Base-by-base conservation (phyloP, 331 rosid genomes). In the Dryas integrifolia region DNA sequence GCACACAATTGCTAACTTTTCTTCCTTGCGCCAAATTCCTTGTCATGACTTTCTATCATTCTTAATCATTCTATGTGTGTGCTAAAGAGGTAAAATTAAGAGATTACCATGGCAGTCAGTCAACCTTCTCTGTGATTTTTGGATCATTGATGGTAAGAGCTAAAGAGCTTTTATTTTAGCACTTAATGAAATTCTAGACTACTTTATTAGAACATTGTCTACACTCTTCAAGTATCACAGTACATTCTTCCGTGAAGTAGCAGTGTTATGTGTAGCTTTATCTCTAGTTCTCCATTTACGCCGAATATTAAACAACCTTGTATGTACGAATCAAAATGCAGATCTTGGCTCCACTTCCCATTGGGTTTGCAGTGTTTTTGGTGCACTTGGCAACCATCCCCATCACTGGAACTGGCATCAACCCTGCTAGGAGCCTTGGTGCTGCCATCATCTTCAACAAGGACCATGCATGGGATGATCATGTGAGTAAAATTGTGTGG, bases 311-410 rank as follows among this genome's bases (percentile, higher is more conserved):
- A 64, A 18, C 72, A 0, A 10, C 5, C 38, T 11, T 10, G 1
- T 43, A 26, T 50, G 24, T 70, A 26, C 15, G 14, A 47, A 15
- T 46, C 7, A 4, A 45, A 41, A 38, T 65, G 75, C 82, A 82
- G 86, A 65, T 82, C 61, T 74, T 82, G 83, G 86, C 86, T 4
- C 86, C 86, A 24, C 82, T 82, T 6, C 82, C 86, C 3, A 81
- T 81, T 48, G 85, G 85, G 21, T 81, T 81, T 43, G 85, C 85
- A 7, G 85, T 81, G 65, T 77, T 81, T 35, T 48, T 81, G 73
- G 85, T 81, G 41, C 82, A 77, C 75, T 68, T 81, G 79, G 85
- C 85, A 35, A 81, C 85, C 70, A 81, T 81, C 16, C 85, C 85
- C 53, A 77, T 81, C 41, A 81, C 82, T 0, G 85, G 85, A 55